Evolutionary conservation across 495 filamentous ascomycete species (phyloP), one percentile per base, ranked within the genome.

Genomic region (Neurospora terricola): DNA sequence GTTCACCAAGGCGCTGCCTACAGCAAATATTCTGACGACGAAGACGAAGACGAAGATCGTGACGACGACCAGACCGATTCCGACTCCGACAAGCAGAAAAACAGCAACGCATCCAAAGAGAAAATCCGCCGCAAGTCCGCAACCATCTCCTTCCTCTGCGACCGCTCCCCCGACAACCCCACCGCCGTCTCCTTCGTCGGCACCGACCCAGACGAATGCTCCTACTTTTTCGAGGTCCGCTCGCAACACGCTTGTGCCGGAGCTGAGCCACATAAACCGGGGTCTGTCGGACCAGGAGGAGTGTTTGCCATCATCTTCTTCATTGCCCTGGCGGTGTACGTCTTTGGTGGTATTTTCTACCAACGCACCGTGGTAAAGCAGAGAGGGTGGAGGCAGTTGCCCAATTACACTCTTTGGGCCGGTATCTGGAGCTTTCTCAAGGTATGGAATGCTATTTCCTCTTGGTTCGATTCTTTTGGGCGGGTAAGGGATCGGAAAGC

Each of bases 171-270:
- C 0, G 82, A 80, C 48, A 77, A 76, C n/a, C 76, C 79, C 0
- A 88, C 89, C 36, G 87, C 91, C 18, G 88, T 90, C 16, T 91
- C 92, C 6, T 99, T 97, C 80, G 90, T 98, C 69, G 93, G 92
- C 72, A 88, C 91, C 27, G 90, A 91, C 81, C 88, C 88, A 6
- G 93, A 98, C 77, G 89, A 93, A 69, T 99, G 96, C 84, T 88
- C 92, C n/a, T 99, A 98, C 82, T 92, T 96, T 81, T 99, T 99
- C 83, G 94, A 97, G 80, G 89, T 94, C n/a, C 92, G 94, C 72
- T 94, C 93, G 66, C 87, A 88, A 66, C 90, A 93, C 45, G 95
- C 94, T 9, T 99, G 96, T 80, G 91, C 92, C 7, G 81, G 79
- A 43, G 83, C 85, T 0, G 85, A 80, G 82, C 88, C 85, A 76